A percentile compares a stretch with the other conserved stretches of the same genome.
Evolutionary conservation across 768 basidiomycete species (phyloP).

Genomic region (Boletus vermiculosoides): DNA sequence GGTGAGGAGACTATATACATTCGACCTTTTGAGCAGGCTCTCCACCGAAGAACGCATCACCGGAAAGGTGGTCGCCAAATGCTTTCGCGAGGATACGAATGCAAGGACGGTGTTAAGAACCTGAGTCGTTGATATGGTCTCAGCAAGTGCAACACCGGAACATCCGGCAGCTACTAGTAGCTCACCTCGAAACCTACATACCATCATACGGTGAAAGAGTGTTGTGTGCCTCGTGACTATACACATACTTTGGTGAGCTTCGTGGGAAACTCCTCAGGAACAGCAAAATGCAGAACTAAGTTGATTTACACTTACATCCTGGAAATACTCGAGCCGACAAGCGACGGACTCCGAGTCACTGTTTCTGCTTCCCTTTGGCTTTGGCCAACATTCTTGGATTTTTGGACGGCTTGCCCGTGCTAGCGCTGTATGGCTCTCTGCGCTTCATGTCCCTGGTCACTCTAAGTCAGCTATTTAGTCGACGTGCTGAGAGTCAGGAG

Average conservation of each 20-base stretch:
- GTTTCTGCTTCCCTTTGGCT: slow-evolving; percentile 13
- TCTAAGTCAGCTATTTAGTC: background rate
- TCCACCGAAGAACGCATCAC: slow-evolving; percentile 79
- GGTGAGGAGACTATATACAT: background rate
- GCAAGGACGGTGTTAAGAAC: slow-evolving; percentile 88
- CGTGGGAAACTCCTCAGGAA: slow-evolving; percentile 2
- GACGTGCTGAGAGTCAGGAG: background rate
- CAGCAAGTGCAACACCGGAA: too few relatives aligned
- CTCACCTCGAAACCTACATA: slow-evolving; percentile 34
- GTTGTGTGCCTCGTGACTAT: too few relatives aligned
- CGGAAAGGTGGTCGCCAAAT: too few relatives aligned
- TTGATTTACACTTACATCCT: slow-evolving; percentile 2
- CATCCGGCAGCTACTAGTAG: too few relatives aligned
- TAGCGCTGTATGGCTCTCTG: background rate
- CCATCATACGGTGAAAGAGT: background rate
- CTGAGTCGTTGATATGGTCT: slow-evolving; percentile 35
- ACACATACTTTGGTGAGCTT: slow-evolving; percentile 60
- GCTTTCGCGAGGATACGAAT: slow-evolving; percentile 79
- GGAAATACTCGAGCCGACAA: too few relatives aligned
- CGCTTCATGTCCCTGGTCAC: slow-evolving; percentile 12
- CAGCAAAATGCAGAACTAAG: background rate
- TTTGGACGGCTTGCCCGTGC: slow-evolving; percentile 6
- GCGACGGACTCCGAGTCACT: background rate
- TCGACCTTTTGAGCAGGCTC: slow-evolving; percentile 69
- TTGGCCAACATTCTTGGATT: slow-evolving; percentile 13